Conservation (phyloP, 2,329 filamentous ascomycete genomes). For the Emergomyces pasteurianus region DNA sequence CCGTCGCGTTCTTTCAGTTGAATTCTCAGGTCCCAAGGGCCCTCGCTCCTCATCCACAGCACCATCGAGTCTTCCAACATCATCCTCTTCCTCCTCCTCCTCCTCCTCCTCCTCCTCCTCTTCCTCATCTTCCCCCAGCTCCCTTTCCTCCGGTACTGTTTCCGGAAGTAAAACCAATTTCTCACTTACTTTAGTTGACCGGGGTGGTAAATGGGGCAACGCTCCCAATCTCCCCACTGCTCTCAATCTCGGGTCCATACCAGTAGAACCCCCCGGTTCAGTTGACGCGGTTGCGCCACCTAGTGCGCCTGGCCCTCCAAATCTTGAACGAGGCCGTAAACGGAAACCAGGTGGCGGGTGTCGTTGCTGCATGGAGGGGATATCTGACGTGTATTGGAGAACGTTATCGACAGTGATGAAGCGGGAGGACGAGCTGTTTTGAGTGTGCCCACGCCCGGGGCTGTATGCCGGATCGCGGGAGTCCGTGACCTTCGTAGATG, state of each 20-base stretch:
- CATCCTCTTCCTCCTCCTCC: slow-evolving; percentile 13
- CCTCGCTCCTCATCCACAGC: slow-evolving; percentile 14
- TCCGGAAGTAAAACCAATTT: slow-evolving; percentile 93
- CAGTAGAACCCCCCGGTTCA: background rate
- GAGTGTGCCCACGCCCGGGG: slow-evolving; percentile 12
- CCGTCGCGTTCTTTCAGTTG: slow-evolving; percentile 22
- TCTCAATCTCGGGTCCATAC: slow-evolving; percentile 6
- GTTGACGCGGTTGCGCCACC: background rate
- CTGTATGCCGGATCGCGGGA: slow-evolving; percentile 28
- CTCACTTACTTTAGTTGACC: slow-evolving; percentile 89
- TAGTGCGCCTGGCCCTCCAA: slow-evolving; percentile 1
- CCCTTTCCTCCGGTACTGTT: slow-evolving; percentile 44
- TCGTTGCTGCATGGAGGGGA: slow-evolving; percentile 85
- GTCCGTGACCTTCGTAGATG: slow-evolving; percentile 28
- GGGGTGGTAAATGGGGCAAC: slow-evolving; percentile 56
- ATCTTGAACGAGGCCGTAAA: slow-evolving; percentile 31
- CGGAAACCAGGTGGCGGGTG: slow-evolving; percentile 42
- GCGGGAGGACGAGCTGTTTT: slow-evolving; percentile 41
- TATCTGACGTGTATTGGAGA: slow-evolving; percentile 84
- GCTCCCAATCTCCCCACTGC: slow-evolving; percentile 43
- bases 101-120: too few species aligned
- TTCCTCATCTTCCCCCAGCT: slow-evolving; percentile 35
- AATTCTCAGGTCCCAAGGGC: slow-evolving; percentile 15
- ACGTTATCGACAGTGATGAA: slow-evolving; percentile 89
- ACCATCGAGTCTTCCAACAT: slow-evolving; percentile 9